Conservation (phyloP, 805 yeast genomes). For the Nakazawaea molendinolei region DNA sequence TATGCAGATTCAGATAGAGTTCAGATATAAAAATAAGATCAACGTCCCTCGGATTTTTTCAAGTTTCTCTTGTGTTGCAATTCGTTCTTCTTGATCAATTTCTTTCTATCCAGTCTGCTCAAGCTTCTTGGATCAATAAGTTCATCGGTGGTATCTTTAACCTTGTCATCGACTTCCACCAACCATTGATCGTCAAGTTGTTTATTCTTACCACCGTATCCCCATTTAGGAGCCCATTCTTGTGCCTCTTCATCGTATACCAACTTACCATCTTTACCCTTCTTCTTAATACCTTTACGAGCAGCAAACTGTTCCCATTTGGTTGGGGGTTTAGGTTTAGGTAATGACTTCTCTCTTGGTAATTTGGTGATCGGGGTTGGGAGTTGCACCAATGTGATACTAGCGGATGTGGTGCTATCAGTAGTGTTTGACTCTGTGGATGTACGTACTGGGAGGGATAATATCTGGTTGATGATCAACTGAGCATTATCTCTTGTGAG, state of each 20-base stretch:
- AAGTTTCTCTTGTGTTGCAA: conserved; percentile 80
- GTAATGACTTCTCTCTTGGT: conserved; percentile 95
- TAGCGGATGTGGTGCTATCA: conserved; percentile 55
- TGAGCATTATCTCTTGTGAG: conserved; percentile 90
- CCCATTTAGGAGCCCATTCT: conserved; percentile 99
- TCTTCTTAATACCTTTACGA: conserved; percentile 88
- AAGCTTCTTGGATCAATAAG: conserved; percentile 83
- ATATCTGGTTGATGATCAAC: conserved; percentile 79
- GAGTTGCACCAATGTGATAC: conserved; percentile 74
- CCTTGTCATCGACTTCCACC: conserved; percentile 84
- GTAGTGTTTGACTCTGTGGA: conserved; percentile 66
- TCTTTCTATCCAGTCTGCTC: conserved; percentile 76
- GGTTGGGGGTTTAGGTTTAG: conserved; percentile 86
- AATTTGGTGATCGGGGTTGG: conserved; percentile 78
- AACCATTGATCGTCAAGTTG: conserved; percentile 86
- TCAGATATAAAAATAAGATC: not conserved
- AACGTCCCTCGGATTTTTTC: conserved; percentile 25
- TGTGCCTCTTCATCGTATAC: conserved; percentile 84
- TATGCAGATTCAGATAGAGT: no score
- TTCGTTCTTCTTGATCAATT: conserved; percentile 75
- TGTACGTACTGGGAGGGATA: conserved; percentile 82
- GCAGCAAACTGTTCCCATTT: conserved; percentile 97
- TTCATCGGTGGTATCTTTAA: conserved; percentile 50
- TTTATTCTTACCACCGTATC: conserved; percentile 90
- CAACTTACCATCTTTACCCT: conserved; percentile 83